Conservation (phyloP, 2,329 filamentous ascomycete genomes). For the Didymella pinodella region DNA sequence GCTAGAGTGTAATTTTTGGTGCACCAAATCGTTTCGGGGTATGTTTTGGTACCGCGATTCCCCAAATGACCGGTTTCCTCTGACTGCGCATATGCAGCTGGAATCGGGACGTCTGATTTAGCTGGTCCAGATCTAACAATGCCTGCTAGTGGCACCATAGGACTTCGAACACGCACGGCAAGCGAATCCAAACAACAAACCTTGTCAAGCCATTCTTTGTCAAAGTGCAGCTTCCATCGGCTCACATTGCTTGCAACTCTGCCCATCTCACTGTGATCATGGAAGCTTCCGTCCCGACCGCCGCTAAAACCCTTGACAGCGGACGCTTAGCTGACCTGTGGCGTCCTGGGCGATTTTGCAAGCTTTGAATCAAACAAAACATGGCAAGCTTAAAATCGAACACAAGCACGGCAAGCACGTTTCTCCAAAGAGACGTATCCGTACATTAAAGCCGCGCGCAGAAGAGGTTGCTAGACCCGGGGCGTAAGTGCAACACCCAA, state of each 20-base stretch:
- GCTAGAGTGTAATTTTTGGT: neutral
- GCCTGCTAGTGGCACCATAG: conserved; percentile 16
- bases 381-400: neutral
- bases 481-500: neutral
- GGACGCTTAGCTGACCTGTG: conserved; percentile 27
- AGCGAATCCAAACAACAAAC: conserved; percentile 6
- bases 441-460: neutral
- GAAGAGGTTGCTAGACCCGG: neutral
- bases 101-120: conserved; percentile 23
- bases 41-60: conserved; percentile 6
- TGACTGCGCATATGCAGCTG: conserved; percentile 24
- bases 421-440: neutral
- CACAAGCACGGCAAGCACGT: neutral
- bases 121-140: conserved; percentile 16
- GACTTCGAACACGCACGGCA: conserved; percentile 1
- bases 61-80: conserved; percentile 11
- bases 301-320: conserved; percentile 31
- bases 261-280: conserved; percentile 11
- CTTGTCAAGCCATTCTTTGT: conserved; percentile 16
- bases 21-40: conserved; percentile 1
- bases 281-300: conserved; percentile 29
- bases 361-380: neutral
- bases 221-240: neutral
- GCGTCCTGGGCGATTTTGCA: conserved; percentile 8
- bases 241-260: neutral